These are phyloP conservation scores for Alternaria dauci DNA, from an alignment of 2,329 filamentous ascomycete species.

Conservation along the genomic window DNA sequence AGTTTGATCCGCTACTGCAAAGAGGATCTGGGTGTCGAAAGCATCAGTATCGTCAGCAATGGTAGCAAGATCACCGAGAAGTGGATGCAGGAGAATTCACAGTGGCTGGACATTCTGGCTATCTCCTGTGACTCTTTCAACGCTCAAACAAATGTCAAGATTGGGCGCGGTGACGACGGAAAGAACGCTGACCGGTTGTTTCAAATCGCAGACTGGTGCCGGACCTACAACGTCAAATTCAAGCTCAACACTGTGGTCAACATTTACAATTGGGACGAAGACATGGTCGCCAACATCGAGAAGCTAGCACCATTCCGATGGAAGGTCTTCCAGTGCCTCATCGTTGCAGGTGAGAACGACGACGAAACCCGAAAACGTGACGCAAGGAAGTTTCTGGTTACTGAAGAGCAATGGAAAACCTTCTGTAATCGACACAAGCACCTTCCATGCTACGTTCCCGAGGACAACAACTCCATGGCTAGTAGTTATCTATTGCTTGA, in stretches of 20 bases:
- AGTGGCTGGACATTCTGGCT: constrained; percentile 12
- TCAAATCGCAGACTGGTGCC: constrained; percentile 2
- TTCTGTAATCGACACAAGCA: constrained; percentile 7
- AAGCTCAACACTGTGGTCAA: constrained; percentile 15
- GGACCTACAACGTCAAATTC: constrained; percentile 7
- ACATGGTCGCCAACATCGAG: constrained; percentile 6
- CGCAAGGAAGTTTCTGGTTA: constrained; percentile 8
- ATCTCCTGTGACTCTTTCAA: constrained; percentile 12
- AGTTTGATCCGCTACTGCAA: constrained; percentile 11
- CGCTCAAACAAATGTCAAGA: constrained; percentile 7
- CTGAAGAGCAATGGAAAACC: constrained; percentile 2
- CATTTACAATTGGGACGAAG: constrained; percentile 8
- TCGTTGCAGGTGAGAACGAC: constrained; percentile 13
- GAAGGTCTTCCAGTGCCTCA: constrained; percentile 12
- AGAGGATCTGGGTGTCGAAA: constrained; percentile 6
- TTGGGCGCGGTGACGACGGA: constrained; percentile 8
- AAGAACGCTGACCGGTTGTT: not conserved
- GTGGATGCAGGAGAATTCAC: constrained; percentile 6
- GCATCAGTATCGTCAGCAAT: constrained; percentile 12
- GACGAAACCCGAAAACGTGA: constrained; percentile 1
- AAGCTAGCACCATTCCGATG: constrained; percentile 14
- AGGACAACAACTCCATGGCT: constrained; percentile 10
- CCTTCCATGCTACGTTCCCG: not conserved
- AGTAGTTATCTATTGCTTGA: constrained; percentile 8
- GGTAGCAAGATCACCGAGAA: constrained; percentile 2